A percentile compares a stretch with the other conserved stretches of the same genome.
Conservation (phyloP, 352 stramenopile genomes). For the Globisporangium nunn region DNA sequence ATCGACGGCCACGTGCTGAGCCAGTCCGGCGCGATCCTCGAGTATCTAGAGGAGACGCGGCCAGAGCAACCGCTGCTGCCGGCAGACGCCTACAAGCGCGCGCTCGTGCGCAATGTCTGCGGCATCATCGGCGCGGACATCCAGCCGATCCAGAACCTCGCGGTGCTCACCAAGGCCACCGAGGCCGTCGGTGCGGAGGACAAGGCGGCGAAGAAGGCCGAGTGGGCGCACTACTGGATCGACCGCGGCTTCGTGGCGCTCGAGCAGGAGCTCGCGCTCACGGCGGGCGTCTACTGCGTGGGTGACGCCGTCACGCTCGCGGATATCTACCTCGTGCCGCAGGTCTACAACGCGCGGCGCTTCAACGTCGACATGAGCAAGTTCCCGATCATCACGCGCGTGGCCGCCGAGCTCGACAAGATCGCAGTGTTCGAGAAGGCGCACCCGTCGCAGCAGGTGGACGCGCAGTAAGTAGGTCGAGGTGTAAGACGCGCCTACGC, state of each 20-base stretch:
- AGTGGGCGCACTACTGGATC: constrained; percentile 69
- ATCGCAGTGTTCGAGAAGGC: constrained; percentile 78
- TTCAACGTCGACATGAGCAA: constrained; percentile 85
- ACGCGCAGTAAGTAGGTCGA: constrained; percentile 23
- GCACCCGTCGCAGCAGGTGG: constrained; percentile 77
- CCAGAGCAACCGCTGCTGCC: constrained; percentile 67
- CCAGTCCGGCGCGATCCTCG: constrained; percentile 89
- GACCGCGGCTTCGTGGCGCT: constrained; percentile 77
- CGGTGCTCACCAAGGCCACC: constrained; percentile 47
- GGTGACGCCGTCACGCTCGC: constrained; percentile 80
- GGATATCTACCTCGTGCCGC: constrained; percentile 87
- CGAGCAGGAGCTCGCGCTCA: constrained; percentile 57
- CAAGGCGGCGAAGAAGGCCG: constrained; percentile 33
- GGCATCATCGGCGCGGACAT: constrained; percentile 89
- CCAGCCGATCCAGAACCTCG: constrained; percentile 89
- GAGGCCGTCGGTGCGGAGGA: constrained; percentile 46
- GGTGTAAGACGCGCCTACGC: too few relatives aligned
- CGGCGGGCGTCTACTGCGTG: constrained; percentile 60
- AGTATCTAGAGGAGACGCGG: constrained; percentile 90
- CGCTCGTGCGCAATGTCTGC: constrained; percentile 81
- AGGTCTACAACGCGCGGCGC: constrained; percentile 90
- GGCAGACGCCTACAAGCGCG: constrained; percentile 49
- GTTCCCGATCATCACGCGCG: constrained; percentile 82
- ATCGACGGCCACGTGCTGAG: constrained; percentile 64
- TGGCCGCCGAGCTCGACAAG: constrained; percentile 56